A percentile compares a stretch with the other conserved stretches of the same genome.
Conservation (phyloP, 148 eudicot genomes). For the Hydrangea macrophylla region DNA sequence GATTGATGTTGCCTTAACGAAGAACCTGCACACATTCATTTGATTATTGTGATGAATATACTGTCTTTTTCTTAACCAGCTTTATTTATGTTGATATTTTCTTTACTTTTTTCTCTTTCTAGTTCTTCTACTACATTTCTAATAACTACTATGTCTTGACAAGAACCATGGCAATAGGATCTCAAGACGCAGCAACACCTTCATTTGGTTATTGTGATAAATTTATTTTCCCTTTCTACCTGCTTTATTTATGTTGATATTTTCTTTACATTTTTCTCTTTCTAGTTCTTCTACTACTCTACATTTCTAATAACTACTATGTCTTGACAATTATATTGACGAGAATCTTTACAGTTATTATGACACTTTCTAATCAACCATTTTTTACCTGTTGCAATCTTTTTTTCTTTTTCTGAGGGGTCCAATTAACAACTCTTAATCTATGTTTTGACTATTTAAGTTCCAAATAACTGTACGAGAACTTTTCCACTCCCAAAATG, state of each 20-base stretch:
- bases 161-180: too few species aligned
- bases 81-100: conserved; percentile 1
- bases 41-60: conserved; percentile 30
- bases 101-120: conserved; percentile 7
- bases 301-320: not conserved
- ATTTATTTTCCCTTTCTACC: conserved; percentile 11
- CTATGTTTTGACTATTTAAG: too few species aligned
- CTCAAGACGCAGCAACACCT: too few species aligned
- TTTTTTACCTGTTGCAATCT: not conserved
- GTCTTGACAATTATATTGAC: not conserved
- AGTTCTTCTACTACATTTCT: not conserved
- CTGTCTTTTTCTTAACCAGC: conserved; percentile 10
- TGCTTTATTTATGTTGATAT: not conserved
- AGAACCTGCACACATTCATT: conserved; percentile 52
- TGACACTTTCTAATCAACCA: not conserved
- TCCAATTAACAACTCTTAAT: conserved; percentile 1
- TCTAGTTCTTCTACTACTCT: not conserved
- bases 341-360: not conserved
- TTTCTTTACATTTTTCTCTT: conserved; percentile 8
- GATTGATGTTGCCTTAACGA: conserved; percentile 33
- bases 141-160: not conserved
- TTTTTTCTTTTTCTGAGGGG: not conserved
- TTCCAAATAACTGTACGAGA: too few species aligned
- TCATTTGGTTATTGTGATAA: conserved; percentile 38
- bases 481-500: not conserved